A percentile compares a stretch with the other conserved stretches of the same genome.
These are phyloP conservation scores for Starmerella lactis-condensi DNA, from an alignment of 805 yeast species.

Conservation along the genomic window DNA sequence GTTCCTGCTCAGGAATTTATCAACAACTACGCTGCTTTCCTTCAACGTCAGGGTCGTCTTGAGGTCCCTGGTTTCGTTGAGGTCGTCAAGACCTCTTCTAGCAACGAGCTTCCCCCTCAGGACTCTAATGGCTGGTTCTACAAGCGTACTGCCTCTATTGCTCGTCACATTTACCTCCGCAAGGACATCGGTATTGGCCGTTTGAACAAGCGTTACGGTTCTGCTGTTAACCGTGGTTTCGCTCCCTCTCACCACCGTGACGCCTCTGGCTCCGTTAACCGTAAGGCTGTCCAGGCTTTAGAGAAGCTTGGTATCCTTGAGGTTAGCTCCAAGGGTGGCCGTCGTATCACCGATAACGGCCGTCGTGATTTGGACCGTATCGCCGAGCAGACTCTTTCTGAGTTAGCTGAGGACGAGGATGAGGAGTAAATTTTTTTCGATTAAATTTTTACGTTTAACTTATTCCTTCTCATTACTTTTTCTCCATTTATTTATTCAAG, in stretches of 20 bases:
- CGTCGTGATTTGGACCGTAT: constrained; percentile 99
- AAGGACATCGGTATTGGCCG: constrained; percentile 98
- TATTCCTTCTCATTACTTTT: no score
- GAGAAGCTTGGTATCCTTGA: constrained; percentile 97
- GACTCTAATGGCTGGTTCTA: constrained; percentile 99
- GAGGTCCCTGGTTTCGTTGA: constrained; percentile 99
- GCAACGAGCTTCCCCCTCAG: constrained; percentile 99
- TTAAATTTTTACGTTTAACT: background rate
- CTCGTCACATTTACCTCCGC: constrained; percentile 99
- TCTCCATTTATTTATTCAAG: no score
- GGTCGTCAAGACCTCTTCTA: constrained; percentile 96
- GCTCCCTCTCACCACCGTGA: constrained; percentile 97
- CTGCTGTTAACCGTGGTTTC: constrained; percentile 96
- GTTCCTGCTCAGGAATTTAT: constrained; percentile 99
- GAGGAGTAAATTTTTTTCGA: constrained; percentile 19
- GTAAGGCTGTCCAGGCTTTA: constrained; percentile 93
- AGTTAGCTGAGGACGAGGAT: constrained; percentile 40
- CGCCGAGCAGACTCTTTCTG: constrained; percentile 95
- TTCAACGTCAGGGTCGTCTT: constrained; percentile 99
- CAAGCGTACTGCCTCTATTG: constrained; percentile 99
- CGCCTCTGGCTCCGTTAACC: constrained; percentile 98
- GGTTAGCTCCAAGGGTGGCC: constrained; percentile 94
- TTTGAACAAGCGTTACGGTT: constrained; percentile 97
- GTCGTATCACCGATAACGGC: constrained; percentile 98
- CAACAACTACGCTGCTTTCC: constrained; percentile 98